Conservation (phyloP, 2,329 filamentous ascomycete species). For the Anthostomella pinea region DNA sequence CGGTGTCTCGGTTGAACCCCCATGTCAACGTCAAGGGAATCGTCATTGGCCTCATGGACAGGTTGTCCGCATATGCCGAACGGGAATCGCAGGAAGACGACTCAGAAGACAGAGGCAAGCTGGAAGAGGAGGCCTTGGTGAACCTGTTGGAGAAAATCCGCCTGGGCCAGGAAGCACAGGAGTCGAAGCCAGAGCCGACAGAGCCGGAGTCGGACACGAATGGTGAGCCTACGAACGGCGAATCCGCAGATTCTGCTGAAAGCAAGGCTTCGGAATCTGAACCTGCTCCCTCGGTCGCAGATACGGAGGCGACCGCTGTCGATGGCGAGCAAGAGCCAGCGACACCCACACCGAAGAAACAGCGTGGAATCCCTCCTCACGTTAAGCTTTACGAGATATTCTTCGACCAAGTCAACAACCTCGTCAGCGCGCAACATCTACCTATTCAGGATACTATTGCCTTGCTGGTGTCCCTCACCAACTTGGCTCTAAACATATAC, state of each 20-base stretch:
- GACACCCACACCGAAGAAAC: slow-evolving; percentile 31
- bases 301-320: slow-evolving; percentile 46
- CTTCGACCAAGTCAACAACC: slow-evolving; percentile 89
- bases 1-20: slow-evolving; percentile 88
- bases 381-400: slow-evolving; percentile 96
- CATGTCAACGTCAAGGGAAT: slow-evolving; percentile 98
- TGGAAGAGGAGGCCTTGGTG: slow-evolving; percentile 80
- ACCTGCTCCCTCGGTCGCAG: slow-evolving; percentile 40
- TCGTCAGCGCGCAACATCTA: slow-evolving; percentile 86
- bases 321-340: slow-evolving; percentile 38
- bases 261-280: slow-evolving; percentile 35
- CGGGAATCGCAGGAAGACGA: slow-evolving; percentile 74
- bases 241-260: slow-evolving; percentile 33
- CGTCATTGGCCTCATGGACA: slow-evolving; percentile 96
- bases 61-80: slow-evolving; percentile 90
- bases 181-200: slow-evolving; percentile 21
- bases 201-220: slow-evolving; percentile 36
- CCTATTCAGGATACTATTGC: slow-evolving; percentile 95
- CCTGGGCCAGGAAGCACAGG: slow-evolving; percentile 58
- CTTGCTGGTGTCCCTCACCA: slow-evolving; percentile 86
- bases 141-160: slow-evolving; percentile 75
- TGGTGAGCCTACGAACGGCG: slow-evolving; percentile 33
- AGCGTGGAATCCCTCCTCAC: slow-evolving; percentile 64
- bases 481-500: slow-evolving; percentile 94
- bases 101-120: slow-evolving; percentile 68